These are phyloP conservation scores for Platanthera guangdongensis DNA, from an alignment of 106 monocot genomes.

Conservation along the genomic window DNA sequence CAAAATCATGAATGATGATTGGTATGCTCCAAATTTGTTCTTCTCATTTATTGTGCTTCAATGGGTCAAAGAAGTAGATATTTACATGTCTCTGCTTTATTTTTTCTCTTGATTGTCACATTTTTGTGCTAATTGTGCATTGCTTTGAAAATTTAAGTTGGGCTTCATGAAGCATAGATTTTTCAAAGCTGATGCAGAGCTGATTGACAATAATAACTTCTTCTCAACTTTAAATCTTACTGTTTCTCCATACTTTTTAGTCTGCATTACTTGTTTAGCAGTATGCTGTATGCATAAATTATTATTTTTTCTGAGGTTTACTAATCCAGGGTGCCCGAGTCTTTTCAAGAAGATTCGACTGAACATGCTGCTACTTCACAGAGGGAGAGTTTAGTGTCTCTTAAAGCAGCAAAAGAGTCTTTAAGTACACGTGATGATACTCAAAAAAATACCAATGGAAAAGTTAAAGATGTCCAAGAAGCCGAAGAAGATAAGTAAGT, in stretches of 20 bases:
- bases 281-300: neutral
- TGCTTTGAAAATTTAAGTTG: neutral
- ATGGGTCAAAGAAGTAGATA: neutral
- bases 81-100: neutral
- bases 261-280: neutral
- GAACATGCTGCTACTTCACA: neutral
- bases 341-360: slow-evolving; percentile 2
- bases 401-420: slow-evolving; percentile 1
- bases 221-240: neutral
- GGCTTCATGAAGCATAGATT: neutral
- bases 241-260: neutral
- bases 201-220: neutral
- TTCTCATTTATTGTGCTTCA: neutral
- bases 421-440: neutral
- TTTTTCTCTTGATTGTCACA: neutral
- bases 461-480: neutral
- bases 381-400: neutral
- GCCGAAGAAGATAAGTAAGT: slow-evolving; percentile 3
- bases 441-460: neutral
- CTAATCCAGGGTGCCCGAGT: neutral
- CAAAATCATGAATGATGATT: neutral
- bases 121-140: neutral
- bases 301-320: neutral
- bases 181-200: neutral
- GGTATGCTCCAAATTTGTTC: neutral